phyloP scores from a whole-genome alignment of 306 rosid genomes.

The Fragaria ananassa region DNA sequence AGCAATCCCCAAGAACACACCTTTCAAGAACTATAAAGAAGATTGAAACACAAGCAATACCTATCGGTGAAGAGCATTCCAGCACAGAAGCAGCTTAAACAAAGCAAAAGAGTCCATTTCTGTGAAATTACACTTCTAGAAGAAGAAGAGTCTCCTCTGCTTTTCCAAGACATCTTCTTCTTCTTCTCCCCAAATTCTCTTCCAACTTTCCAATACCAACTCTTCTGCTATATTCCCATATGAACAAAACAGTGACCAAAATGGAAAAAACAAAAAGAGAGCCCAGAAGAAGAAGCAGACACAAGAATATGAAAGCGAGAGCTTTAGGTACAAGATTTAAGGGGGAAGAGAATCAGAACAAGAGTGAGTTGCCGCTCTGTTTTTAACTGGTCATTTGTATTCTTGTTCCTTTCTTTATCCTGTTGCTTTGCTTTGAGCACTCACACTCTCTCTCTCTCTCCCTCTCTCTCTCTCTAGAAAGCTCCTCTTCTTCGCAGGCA shows the following conservation, averaged over 20 bases:
- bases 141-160: conserved; percentile 66
- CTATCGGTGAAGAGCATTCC: conserved; percentile 89
- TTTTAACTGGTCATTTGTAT: conserved; percentile 28
- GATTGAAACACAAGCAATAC: conserved; percentile 29
- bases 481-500: conserved; percentile 58
- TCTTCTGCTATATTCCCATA: conserved; percentile 32
- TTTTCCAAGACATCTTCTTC: conserved; percentile 67
- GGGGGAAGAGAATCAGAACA: conserved; percentile 27
- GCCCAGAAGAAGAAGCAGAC: conserved; percentile 9
- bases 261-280: conserved; percentile 18
- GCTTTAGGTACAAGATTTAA: conserved; percentile 16
- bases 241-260: conserved; percentile 19
- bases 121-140: conserved; percentile 52
- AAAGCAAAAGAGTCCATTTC: conserved; percentile 74
- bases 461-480: conserved; percentile 7
- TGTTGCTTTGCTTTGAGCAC: conserved; percentile 26
- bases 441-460: conserved; percentile 14
- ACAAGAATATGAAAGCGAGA: conserved; percentile 1
- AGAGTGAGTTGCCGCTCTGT: conserved; percentile 17
- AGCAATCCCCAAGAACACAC: neutral
- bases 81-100: conserved; percentile 78
- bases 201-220: conserved; percentile 12
- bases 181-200: conserved; percentile 14
- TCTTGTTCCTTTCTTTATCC: conserved; percentile 47
- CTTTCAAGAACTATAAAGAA: neutral